Conservation (phyloP, 2,329 filamentous ascomycete genomes). For the Fusarium verrucosum region DNA sequence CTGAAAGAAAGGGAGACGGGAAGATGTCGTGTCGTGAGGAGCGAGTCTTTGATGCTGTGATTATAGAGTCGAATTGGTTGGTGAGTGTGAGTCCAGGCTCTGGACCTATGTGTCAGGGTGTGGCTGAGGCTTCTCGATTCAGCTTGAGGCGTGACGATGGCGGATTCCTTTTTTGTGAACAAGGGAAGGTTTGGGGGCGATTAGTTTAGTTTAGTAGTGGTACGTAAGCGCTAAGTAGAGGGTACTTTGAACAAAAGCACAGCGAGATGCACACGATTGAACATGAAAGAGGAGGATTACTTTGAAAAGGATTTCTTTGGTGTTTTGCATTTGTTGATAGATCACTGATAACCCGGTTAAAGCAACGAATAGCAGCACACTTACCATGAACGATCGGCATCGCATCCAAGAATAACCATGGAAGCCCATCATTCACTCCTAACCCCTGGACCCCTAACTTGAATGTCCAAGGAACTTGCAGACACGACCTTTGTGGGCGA, state of each 20-base stretch:
- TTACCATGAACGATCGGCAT: slow-evolving; percentile 5
- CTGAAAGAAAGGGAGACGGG: not conserved
- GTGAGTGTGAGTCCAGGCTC: slow-evolving; percentile 7
- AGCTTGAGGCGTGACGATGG: slow-evolving; percentile 23
- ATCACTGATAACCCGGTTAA: not conserved
- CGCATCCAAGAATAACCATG: not conserved
- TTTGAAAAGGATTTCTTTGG: not conserved
- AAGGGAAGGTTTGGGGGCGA: slow-evolving; percentile 13
- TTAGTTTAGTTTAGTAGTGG: no score
- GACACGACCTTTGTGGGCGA: slow-evolving; percentile 5
- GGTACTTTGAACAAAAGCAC: slow-evolving; percentile 13
- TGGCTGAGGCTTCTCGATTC: slow-evolving; percentile 32
- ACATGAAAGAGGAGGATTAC: not conserved
- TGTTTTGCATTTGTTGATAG: not conserved
- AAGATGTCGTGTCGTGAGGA: not conserved
- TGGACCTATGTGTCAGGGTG: slow-evolving; percentile 5
- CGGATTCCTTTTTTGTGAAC: slow-evolving; percentile 12
- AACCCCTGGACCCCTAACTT: slow-evolving; percentile 2
- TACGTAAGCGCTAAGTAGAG: slow-evolving; percentile 26
- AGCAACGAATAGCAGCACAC: not conserved
- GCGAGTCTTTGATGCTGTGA: slow-evolving; percentile 7
- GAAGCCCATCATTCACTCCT: not conserved
- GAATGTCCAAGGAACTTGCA: slow-evolving; percentile 2
- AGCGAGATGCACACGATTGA: not conserved
- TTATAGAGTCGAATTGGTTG: slow-evolving; percentile 17